Evolutionary conservation across 805 yeast genomes (phyloP), one percentile per base, ranked within the genome.

Genomic region (Zygoascus bituminiphila): DNA sequence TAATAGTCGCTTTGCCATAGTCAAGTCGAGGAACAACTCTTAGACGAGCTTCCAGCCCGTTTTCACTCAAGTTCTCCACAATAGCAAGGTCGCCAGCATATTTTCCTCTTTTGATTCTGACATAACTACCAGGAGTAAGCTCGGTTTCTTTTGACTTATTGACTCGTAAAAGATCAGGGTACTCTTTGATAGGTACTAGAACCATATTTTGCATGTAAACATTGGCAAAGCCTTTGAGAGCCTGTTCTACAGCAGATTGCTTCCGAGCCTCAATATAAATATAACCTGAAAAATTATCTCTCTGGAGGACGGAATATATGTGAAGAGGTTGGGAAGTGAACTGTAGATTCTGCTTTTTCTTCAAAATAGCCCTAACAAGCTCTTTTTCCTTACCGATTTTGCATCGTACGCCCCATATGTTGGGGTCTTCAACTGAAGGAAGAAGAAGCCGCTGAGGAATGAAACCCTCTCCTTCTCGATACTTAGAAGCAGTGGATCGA

Each of bases 341-440:
- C 55, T 82, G 84, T 58, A 87, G 70, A 46, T 88, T 86, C 52
- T 82, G 69, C 71, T 87, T 86, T 69, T 89, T 88, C 58, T 89
- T 88, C 68, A 84, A 75, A 45, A 93, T 70, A 55, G 85, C 85
- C 55, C 88, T 79, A 21, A 93, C 95, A 54, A 89, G 72, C 46
- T 88, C 96, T 65, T 87, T 91, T 67, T 93, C 98, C 57, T 84
- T 80, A 44, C 98, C 97, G 29, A 86, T 88, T 60, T 94, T 79
- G 70, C 95, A 88, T 66, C 96, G 79, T 42, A 93, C 79, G 61
- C 96, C 98, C 85, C 96, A 93, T 58, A 93, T 87, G 47, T 88
- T 81, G 7, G 98, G 98, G 63, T 93, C 97, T 59, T 89, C 88
- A 50, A 93, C 95, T 26, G 97, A 88, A 10, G 98, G 98, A 66